Evolutionary conservation across 768 basidiomycete genomes (phyloP).

Genomic region (Collybia sp.): DNA sequence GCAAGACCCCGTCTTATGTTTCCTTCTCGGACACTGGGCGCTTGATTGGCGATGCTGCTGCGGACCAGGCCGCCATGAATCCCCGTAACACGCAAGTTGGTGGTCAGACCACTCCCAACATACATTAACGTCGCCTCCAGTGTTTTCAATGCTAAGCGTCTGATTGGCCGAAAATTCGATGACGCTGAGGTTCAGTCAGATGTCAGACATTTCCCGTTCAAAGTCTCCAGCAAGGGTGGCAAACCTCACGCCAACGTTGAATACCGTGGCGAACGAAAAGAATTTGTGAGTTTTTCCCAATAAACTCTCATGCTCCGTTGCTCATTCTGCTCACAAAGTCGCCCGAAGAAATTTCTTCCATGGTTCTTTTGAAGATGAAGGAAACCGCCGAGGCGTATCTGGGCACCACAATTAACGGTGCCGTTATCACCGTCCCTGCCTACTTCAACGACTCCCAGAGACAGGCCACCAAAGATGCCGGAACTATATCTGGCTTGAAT

Average conservation of each 20-base stretch:
- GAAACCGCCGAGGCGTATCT: no score
- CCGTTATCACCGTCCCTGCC: no score
- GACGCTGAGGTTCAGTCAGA: no score
- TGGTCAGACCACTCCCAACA: constrained; percentile 9
- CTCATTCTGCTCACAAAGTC: constrained; percentile 89
- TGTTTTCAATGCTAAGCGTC: no score
- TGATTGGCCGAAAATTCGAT: no score
- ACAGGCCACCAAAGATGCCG: constrained; percentile 95
- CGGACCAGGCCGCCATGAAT: constrained; percentile 97
- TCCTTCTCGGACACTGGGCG: constrained; percentile 91
- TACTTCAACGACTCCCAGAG: constrained; percentile 99
- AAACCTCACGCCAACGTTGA: no score
- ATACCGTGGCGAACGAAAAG: no score
- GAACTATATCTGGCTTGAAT: constrained; percentile 85
- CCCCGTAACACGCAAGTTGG: constrained; percentile 73
- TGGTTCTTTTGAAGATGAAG: no score
- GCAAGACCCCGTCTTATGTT: constrained; percentile 91
- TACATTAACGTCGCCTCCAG: constrained; percentile 15
- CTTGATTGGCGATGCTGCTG: constrained; percentile 95
- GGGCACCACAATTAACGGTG: no score
- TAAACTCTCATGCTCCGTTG: constrained; percentile 20
- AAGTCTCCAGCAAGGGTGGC: no score
- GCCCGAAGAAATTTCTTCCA: constrained; percentile 27
- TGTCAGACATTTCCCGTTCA: no score
- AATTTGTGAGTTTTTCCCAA: background rate